Evolutionary conservation across 208 protist genomes (phyloP), one percentile per base, ranked within the genome.

Genomic region (Tetramitus jugosus): DNA sequence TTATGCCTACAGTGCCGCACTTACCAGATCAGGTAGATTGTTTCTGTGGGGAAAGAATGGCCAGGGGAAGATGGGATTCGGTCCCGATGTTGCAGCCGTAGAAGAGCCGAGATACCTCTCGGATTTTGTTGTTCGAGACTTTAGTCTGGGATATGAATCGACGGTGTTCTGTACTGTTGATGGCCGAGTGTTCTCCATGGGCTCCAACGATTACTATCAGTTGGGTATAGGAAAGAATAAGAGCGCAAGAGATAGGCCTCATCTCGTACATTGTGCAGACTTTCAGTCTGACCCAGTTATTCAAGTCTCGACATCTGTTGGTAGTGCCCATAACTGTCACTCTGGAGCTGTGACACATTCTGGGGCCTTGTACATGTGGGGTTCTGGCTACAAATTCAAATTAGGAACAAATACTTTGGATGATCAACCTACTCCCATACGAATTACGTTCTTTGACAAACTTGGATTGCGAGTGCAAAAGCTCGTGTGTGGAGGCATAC

Each of bases 381-480:
- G 65, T 14, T 71, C 65, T 35, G 65, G 65, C 0, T 71, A 71
- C n/a, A 71, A 71, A 49, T 49, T 49, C 40, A 71, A 71, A 33
- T 23, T 71, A 33, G 65, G 65, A 33, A 71, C 35, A 14, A 7
- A 8, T 0, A 49, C 35, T 14, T 35, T 23, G 0, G n/a, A 71
- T n/a, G 65, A 71, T 71, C 39, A 71, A 49, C 35, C n/a, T 13
- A 37, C 20, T 20, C 65, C 65, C 33, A 37, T 71, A 10, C 17
- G 33, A 20, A 26, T 71, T 49, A 1, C n/a, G 0, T 71, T 49
- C 8, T 17, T 26, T 3, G 35, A 17, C 10, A n/a, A 46, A 35
- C n/a, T n/a, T n/a, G 33, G 2, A 69, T 26, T 56, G 14, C 10
- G 20, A 56, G 49, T 20, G 10, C 49, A 56, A 56, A 56, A 56